Base-by-base conservation (phyloP, 2,329 filamentous ascomycete species). In the Alternaria longipes region DNA sequence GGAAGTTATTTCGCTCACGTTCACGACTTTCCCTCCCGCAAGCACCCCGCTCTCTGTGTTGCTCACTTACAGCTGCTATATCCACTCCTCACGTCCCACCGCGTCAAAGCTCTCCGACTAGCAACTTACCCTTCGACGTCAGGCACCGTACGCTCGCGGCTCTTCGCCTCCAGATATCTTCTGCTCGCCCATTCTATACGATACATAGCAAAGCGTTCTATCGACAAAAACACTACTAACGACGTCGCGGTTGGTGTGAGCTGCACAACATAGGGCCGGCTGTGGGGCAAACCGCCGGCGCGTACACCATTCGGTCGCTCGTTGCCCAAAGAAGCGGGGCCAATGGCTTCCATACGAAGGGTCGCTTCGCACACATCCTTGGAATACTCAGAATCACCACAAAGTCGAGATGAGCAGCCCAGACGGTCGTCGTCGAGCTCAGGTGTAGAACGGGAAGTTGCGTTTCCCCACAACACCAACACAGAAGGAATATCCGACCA, bases 261-360 rank as follows among this genome's bases (percentile, higher is more conserved):
- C 34, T 52, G 51, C 44, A 59, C 52, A 20, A 46, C 45, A 34
- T 56, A 55, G 53, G 38, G 38, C 52, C 30, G 46, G n/a, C 20
- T 52, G 57, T 52, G 46, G 32, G 46, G 53, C 28, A 50, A 36
- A 40, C 24, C 40, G 54, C 28, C 22, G 58, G 44, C 47, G 54
- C 41, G 11, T 45, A 54, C 56, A 53, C 53, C 44, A 40, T 42
- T 30, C 16, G 32, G n/a, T 56, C 52, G 42, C 52, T 47, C 57
- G 55, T 44, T 32, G 36, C 16, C 22, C 20, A 42, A 18, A 47
- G 28, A 24, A 61, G 52, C 22, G 51, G 59, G 26, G 53, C 57
- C 58, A 28, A 78, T 78, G 74, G 67, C 57, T 41, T 67, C 55
- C 44, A 57, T 63, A 55, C 63, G 64, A 50, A 71, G 68, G 57